Evolutionary conservation across 2,329 filamentous ascomycete genomes (phyloP).

Genomic region (Botryotinia calthae): DNA sequence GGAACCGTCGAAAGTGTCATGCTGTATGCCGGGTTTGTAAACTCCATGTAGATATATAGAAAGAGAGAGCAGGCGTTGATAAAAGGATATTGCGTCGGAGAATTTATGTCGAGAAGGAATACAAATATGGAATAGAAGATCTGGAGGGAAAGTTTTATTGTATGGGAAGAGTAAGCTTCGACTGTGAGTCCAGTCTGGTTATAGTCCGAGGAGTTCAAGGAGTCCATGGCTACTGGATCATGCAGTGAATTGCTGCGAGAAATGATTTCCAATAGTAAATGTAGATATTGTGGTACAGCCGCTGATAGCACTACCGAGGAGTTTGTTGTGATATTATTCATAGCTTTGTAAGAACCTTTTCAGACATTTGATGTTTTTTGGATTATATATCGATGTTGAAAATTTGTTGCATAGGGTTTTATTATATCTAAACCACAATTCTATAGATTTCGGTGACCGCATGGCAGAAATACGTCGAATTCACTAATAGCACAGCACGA

Average conservation of each 20-base stretch:
- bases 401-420: neutral
- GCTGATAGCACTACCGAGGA: neutral
- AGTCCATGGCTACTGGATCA: neutral
- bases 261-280: neutral
- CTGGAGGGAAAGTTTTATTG: neutral
- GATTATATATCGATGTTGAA: neutral
- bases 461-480: neutral
- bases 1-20: neutral
- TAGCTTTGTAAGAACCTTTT: neutral
- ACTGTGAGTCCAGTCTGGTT: neutral
- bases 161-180: neutral
- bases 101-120: neutral
- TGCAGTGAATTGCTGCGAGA: neutral
- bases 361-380: neutral
- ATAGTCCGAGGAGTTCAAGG: neutral
- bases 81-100: neutral
- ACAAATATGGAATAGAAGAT: neutral
- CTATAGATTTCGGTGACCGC: neutral
- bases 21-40: neutral
- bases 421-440: neutral
- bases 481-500: neutral
- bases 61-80: neutral
- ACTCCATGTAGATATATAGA: neutral
- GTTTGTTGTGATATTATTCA: neutral
- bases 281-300: neutral